Evolutionary conservation across 331 rosid genomes (phyloP).

Genomic region (Cydonia oblonga): DNA sequence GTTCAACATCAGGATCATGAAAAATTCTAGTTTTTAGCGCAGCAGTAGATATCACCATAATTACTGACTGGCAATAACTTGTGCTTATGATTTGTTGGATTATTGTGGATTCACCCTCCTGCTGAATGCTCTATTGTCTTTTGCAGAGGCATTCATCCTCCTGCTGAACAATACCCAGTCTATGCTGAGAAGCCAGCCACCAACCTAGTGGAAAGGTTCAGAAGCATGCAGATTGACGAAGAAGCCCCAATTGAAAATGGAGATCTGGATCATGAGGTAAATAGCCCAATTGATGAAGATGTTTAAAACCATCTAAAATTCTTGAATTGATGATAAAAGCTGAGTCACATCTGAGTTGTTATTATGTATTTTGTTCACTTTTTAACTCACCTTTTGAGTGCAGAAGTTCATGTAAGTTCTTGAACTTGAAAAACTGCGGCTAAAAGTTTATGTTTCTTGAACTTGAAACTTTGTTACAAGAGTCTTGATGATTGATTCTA

Average conservation of each 20-base stretch:
- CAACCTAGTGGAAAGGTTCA: constrained; percentile 31
- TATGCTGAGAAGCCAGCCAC: constrained; percentile 23
- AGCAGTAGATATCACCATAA: not conserved
- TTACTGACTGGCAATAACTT: not conserved
- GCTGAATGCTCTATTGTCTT: constrained; percentile 16
- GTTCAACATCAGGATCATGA: not conserved
- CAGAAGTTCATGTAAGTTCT: not conserved
- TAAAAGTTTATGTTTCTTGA: too few species aligned
- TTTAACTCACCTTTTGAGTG: not conserved
- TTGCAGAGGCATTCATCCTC: constrained; percentile 21
- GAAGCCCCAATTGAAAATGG: constrained; percentile 26
- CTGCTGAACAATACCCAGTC: constrained; percentile 32
- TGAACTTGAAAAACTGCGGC: not conserved
- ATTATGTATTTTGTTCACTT: not conserved
- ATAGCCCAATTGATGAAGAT: not conserved
- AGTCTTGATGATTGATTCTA: too few species aligned
- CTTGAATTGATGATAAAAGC: not conserved
- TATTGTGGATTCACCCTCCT: constrained; percentile 14
- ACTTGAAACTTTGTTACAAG: not conserved
- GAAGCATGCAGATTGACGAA: constrained; percentile 25
- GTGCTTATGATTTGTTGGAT: not conserved
- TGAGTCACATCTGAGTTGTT: not conserved
- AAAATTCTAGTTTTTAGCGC: not conserved
- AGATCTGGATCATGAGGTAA: constrained; percentile 31
- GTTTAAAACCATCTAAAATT: not conserved